Base-by-base conservation (phyloP, 192 early-diverging fungal genomes). In the Coemansia guatemalensis region DNA sequence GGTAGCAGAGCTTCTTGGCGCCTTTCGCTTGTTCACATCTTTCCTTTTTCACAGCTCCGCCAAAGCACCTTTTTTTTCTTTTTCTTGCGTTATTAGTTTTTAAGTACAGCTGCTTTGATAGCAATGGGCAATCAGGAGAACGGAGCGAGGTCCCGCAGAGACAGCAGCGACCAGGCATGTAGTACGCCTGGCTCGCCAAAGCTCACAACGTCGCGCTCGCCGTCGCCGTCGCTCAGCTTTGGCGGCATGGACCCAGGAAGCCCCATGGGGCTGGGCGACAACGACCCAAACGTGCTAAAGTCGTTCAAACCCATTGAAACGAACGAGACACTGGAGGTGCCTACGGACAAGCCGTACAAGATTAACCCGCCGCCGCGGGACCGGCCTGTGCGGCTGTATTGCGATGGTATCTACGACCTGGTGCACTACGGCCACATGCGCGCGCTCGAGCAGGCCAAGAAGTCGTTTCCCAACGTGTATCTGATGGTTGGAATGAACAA, bases 361-460 rank as follows among this genome's bases (percentile, higher is more conserved):
- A 87, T 89, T 60, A 89, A 89, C 65, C 54, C 81, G 62, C 84
- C 88, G 48, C 88, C 88, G 33, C 77, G 66, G n/a, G 88, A 86
- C 74, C 84, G 88, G 23, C 86, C 87, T 9, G 84, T 92, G 48
- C 82, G 92, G 32, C 84, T 94, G 56, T 94, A 94, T 76, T 90
- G 87, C 67, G 92, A 94, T 79, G 92, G 92, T 14, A 92, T 94
- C 53, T 94, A 89, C 73, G 91, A 92, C 75, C 66, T 92, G 67
- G 89, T 92, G 62, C 91, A 94, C 69, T 89, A 90, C 60, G 92
- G 92, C 2, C 91, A 94, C 57, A 88, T 89, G 64, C 84, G 86
- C 50, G 86, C 89, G 35, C 74, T 94, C 39, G 88, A 92, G 68
- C 91, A 94, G 71, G 92, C 92, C 6, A 94, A 94, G 60, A 89